These are phyloP conservation scores for Boletus speciosus DNA, from an alignment of 768 basidiomycete genomes.

Conservation along the genomic window DNA sequence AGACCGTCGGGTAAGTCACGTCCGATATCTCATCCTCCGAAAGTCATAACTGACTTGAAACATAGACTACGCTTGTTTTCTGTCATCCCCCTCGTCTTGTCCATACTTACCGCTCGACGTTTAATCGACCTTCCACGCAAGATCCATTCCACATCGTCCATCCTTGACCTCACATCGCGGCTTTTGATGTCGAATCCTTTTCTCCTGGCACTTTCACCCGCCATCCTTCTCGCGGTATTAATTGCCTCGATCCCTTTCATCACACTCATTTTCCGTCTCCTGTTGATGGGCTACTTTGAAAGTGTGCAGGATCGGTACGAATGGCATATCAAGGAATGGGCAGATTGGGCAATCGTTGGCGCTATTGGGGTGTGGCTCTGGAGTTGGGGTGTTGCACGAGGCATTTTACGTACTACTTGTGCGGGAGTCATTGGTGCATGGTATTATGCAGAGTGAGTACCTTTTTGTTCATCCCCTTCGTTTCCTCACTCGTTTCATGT, in stretches of 20 bases:
- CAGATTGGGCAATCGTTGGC: conserved; percentile 66
- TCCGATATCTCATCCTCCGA: background rate
- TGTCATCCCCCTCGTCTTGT: conserved; percentile 65
- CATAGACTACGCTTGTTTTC: conserved; percentile 60
- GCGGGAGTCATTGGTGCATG: conserved; percentile 87
- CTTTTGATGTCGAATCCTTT: conserved; percentile 72
- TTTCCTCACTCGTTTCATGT: conserved; percentile 5
- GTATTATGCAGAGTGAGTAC: conserved; percentile 72
- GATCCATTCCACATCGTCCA: conserved; percentile 61
- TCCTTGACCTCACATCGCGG: conserved; percentile 58
- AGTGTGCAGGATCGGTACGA: conserved; percentile 40
- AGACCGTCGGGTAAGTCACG: conserved; percentile 66
- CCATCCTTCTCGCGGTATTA: conserved; percentile 63
- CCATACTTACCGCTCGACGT: conserved; percentile 67
- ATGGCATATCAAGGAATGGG: conserved; percentile 62
- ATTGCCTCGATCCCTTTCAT: conserved; percentile 76
- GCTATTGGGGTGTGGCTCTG: conserved; percentile 59
- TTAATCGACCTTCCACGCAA: conserved; percentile 68
- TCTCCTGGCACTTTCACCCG: conserved; percentile 70
- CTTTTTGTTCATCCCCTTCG: background rate
- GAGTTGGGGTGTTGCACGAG: conserved; percentile 77
- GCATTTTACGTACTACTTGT: conserved; percentile 69
- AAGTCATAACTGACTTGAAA: conserved; percentile 7
- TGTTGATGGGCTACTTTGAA: conserved; percentile 64
- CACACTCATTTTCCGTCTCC: conserved; percentile 71